phyloP scores from a whole-genome alignment of 1,284 basidiomycete species.

The Irpex lacteus region DNA sequence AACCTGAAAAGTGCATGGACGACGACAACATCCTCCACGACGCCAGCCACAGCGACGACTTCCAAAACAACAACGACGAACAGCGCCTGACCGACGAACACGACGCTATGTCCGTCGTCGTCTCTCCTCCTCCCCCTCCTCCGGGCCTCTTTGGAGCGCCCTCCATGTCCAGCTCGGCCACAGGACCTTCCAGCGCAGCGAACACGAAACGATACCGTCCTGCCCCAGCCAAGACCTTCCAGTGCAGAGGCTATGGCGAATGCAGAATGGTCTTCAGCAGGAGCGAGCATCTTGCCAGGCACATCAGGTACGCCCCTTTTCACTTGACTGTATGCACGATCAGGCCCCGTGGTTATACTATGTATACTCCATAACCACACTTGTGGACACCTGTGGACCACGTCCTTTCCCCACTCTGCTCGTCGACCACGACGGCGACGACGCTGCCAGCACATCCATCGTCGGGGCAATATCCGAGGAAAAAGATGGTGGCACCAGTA shows the following conservation, averaged over 20 bases:
- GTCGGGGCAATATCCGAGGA: background rate
- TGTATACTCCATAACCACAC: background rate
- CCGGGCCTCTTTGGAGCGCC: constrained; percentile 7
- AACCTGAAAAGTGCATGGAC: constrained; percentile 22
- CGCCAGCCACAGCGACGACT: constrained; percentile 10
- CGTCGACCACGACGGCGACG: background rate
- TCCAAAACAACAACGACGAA: constrained; percentile 5
- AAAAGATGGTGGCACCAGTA: background rate
- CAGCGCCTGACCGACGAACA: background rate
- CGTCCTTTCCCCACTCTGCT: background rate
- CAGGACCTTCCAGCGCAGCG: constrained; percentile 11
- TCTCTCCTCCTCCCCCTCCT: constrained; percentile 10
- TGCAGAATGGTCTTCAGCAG: constrained; percentile 96
- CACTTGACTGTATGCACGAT: background rate
- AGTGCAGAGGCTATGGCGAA: constrained; percentile 92
- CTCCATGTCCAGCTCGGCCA: constrained; percentile 1
- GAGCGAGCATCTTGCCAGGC: constrained; percentile 92
- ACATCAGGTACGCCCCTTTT: constrained; percentile 71
- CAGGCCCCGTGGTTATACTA: background rate
- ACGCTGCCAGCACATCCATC: background rate
- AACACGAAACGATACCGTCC: constrained; percentile 68
- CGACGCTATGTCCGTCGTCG: constrained; percentile 23
- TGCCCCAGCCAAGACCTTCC: constrained; percentile 87
- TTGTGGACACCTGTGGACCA: background rate
- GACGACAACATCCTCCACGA: constrained; percentile 11